Base-by-base conservation (phyloP, 169 alveolate genomes). In the Neospora caninum region DNA sequence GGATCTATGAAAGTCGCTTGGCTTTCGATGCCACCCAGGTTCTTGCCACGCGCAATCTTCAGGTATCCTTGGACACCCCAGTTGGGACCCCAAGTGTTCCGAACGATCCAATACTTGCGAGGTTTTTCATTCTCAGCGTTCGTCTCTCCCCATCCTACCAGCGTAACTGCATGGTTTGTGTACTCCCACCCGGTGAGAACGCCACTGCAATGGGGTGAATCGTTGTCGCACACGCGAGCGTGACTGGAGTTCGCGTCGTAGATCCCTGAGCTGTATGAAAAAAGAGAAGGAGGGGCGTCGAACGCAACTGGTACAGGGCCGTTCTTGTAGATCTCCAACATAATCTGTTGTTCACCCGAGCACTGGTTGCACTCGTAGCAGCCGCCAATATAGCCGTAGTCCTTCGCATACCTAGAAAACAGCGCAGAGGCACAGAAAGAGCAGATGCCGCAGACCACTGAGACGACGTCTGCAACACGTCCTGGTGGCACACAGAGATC, bases 1-100 rank as follows among this genome's bases (percentile, higher is more conserved):
- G 96, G 96, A 34, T 94, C 96, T 6, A 94, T 83, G 73, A 49
- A 88, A 10, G 92, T 67, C 27, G 88, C 89, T 36, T 94, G 96
- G 53, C 80, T 78, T 43, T 94, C 96, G 45, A 94, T 89, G 38
- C 96, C 96, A 0, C 94, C 96, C n/a, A 88, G 45, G 78, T 94
- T 94, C 39, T 49, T 91, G 22, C 97, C 97, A 13, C 97, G 80
- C 2, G 91, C 93, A 27, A 98, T 95, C 70, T 97, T 96, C 94
- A 97, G 94, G 96, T 95, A 97, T 49, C 99, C 99, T 22, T 91
- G 25, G 80, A 96, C 97, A 31, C 99, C 99, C 99, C 99, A 98
- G 31, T 67, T 25, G 10, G 96, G 91, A 25, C 99, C 99, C 99
- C 99, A 98, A 20, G 99, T 97, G 96, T 98, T 98, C 94, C 97